Evolutionary conservation across 2,329 filamentous ascomycete genomes (phyloP), one percentile per base, ranked within the genome.

Genomic region (Colletotrichum sp.): DNA sequence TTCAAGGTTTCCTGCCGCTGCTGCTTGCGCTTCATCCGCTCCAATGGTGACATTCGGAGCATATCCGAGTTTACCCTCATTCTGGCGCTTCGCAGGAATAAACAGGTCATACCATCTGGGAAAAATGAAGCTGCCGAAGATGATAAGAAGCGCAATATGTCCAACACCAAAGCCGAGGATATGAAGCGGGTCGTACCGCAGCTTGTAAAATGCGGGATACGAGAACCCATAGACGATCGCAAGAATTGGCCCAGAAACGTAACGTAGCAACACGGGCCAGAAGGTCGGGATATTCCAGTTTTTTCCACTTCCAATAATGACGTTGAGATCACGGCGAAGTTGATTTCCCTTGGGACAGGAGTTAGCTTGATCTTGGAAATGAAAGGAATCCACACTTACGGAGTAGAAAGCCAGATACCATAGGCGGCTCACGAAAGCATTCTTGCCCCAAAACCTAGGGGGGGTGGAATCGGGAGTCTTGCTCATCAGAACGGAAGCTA

Each of bases 331-430:
- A 30, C 86, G 86, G 38, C 87, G 85, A 24, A 92, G 85, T 84
- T 91, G 90, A 77, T 91, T 89, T 65, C 89, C 89, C 88, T 52
- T 90, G 21, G 12, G 2, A 36, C 15, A 13, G 32, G 6, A 12
- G 9, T 71, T 36, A 77, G 72, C 28, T 38, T 5, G 10, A 58
- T 1, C 13, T 2, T 5, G 26, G 30, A 15, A 16, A 16, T 18
- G 13, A 6, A n/a, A 34, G 12, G 5, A 13, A 21, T 13, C n/a
- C 30, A 6, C 6, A 77, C 88, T 82, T 85, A 90, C 90, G n/a
- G 90, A 92, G 81, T 92, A 92, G 76, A 91, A 90, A 1, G 84
- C 83, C 38, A 91, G 78, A 75, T 87, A 92, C 88, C 89, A 92
- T 61, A 91, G 86, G 2, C 84, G 85, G 48, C 82, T 80, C 1